Evolutionary conservation across 148 eudicot species (phyloP), one percentile per base, ranked within the genome.

Genomic region (Amaranthus cruentus): DNA sequence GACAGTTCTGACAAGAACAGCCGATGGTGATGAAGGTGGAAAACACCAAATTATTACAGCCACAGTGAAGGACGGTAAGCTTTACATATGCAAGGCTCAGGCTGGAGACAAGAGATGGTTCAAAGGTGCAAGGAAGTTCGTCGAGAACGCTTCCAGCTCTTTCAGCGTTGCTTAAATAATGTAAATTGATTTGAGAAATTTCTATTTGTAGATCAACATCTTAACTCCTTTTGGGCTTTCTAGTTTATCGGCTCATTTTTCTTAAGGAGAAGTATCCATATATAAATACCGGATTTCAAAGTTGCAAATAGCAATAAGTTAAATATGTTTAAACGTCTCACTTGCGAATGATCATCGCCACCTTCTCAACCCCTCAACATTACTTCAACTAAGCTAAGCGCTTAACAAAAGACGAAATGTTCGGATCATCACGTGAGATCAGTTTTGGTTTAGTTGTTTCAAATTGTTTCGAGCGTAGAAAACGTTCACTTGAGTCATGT

Each of bases 21-120:
- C 97, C 0, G 99, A 96, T 9, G 99, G 99, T 56, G 94, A 96
- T 43, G 99, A 96, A 64, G 99, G 99, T 4, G 97, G 99, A 71
- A 96, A 96, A 62, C 99, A 96, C 76, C 99, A 96, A 66, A 72
- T 96, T 66, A 96, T 96, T 54, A 78, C 88, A 5, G 97, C 97
- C 51, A 87, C 87, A 0, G 85, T 88, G n/a, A 79, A 81, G 13
- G 84, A 82, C 49, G 96, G 97, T 9, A 91, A 95, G 85, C 91
- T 95, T 12, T 91, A 90, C 84, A 88, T 96, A 15, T 96, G 97
- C 92, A 96, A 96, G 86, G 96, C 99, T 47, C 97, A 96, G 76
- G 99, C 99, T 3, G 99, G 99, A 7, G 97, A 96, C 88, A 92
- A 92, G 89, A 88, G 99, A 88, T 96, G 99, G 99, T 96, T 96